Evolutionary conservation across 2,329 filamentous ascomycete species (phyloP).

Genomic region (Myriosclerotinia curreyana): DNA sequence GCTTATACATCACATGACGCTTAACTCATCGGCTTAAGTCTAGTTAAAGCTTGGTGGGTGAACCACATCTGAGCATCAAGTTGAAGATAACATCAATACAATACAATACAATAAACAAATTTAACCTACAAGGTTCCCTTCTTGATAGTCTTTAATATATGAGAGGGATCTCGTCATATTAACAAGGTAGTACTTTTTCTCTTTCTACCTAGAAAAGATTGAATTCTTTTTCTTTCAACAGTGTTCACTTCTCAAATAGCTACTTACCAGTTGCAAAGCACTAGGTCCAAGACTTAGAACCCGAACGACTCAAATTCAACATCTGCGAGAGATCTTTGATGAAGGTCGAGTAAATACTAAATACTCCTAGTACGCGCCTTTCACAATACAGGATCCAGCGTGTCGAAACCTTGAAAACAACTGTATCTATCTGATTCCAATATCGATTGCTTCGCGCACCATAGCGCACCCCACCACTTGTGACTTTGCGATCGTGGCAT

Average conservation of each 20-base stretch:
- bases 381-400: neutral
- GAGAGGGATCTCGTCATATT: neutral
- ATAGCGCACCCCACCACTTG: slow-evolving; percentile 14
- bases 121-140: neutral
- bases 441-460: slow-evolving; percentile 18
- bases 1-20: slow-evolving; percentile 11
- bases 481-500: slow-evolving; percentile 29
- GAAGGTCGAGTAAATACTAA: neutral
- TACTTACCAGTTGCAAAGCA: slow-evolving; percentile 19
- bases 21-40: slow-evolving; percentile 6
- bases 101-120: slow-evolving; percentile 12
- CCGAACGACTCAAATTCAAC: neutral
- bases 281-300: slow-evolving; percentile 12
- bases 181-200: slow-evolving; percentile 4
- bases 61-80: slow-evolving; percentile 19
- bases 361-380: neutral
- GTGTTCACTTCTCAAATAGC: slow-evolving; percentile 19
- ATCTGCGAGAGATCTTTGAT: slow-evolving; percentile 12
- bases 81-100: slow-evolving; percentile 21
- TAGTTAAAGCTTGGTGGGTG: slow-evolving; percentile 17
- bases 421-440: slow-evolving; percentile 7
- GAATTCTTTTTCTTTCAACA: slow-evolving; percentile 17
- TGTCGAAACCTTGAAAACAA: neutral
- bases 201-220: neutral
- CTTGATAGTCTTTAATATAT: neutral